A percentile compares a stretch with the other conserved stretches of the same genome.
These are phyloP conservation scores for Penicillium brevicompactum DNA, from an alignment of 2,329 filamentous ascomycete species.

Conservation along the genomic window DNA sequence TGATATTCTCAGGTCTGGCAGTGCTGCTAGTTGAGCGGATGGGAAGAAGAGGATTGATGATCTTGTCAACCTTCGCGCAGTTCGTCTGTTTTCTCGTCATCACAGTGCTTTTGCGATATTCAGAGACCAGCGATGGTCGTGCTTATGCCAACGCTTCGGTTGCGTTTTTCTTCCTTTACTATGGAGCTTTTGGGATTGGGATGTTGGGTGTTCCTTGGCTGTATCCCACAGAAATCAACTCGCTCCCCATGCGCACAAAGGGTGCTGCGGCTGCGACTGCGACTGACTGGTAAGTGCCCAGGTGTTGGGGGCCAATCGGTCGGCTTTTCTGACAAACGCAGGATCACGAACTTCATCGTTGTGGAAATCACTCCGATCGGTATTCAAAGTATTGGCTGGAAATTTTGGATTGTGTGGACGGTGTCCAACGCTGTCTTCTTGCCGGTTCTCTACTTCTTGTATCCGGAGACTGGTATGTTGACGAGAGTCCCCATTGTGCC, in stretches of 20 bases:
- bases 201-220: constrained; percentile 42
- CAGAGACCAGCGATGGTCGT: not conserved
- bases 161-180: constrained; percentile 35
- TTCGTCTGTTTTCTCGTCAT: constrained; percentile 54
- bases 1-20: constrained; percentile 46
- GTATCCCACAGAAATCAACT: constrained; percentile 47
- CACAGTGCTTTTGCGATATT: constrained; percentile 40
- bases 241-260: constrained; percentile 45
- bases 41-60: constrained; percentile 53
- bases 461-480: constrained; percentile 17
- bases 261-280: constrained; percentile 41
- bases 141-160: constrained; percentile 3
- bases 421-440: constrained; percentile 4
- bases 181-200: constrained; percentile 13
- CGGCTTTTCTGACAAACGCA: not conserved
- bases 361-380: constrained; percentile 18
- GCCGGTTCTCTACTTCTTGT: constrained; percentile 5
- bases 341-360: constrained; percentile 21
- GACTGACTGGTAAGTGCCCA: constrained; percentile 32
- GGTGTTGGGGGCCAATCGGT: too few relatives aligned
- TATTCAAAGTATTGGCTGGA: constrained; percentile 15
- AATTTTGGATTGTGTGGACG: constrained; percentile 14
- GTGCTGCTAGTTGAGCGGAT: constrained; percentile 52
- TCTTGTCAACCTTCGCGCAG: constrained; percentile 51
- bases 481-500: not conserved